Conservation (phyloP, 805 yeast species). For the Starmerella apicola region DNA sequence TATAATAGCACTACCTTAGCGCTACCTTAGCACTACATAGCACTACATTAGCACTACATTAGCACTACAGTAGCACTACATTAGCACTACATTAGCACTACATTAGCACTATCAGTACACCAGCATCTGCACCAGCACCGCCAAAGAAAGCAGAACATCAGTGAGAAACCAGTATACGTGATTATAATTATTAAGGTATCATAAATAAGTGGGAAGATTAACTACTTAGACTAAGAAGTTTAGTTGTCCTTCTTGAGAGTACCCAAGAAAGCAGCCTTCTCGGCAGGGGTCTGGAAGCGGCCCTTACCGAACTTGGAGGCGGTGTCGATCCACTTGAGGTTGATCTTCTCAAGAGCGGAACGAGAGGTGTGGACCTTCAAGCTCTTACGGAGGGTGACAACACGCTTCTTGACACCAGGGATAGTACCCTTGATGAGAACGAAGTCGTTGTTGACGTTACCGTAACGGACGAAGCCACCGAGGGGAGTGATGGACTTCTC, state of each 20-base stretch:
- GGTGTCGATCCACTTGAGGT: conserved; percentile 99
- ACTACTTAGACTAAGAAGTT: conserved; percentile 1
- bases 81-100: no score
- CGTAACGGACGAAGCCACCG: conserved; percentile 99
- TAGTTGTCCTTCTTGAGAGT: conserved; percentile 94
- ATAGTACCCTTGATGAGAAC: conserved; percentile 95
- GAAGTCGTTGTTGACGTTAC: conserved; percentile 95
- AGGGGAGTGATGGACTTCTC: conserved; percentile 98
- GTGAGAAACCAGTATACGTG: no score
- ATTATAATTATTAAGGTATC: no score
- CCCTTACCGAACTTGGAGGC: conserved; percentile 99
- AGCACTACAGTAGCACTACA: no score
- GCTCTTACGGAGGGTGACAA: conserved; percentile 96
- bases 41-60: no score
- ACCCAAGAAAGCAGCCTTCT: conserved; percentile 99
- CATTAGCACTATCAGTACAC: no score
- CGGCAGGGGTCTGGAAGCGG: conserved; percentile 99
- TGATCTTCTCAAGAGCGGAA: conserved; percentile 91
- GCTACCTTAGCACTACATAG: no score
- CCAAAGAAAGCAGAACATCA: no score
- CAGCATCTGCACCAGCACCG: no score
- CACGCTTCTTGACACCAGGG: conserved; percentile 99
- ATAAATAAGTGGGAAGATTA: no score
- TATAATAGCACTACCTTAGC: no score
- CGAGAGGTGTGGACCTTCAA: conserved; percentile 95